Evolutionary conservation across 2,329 filamentous ascomycete genomes (phyloP).

Genomic region (Apiospora rasikravindrae): DNA sequence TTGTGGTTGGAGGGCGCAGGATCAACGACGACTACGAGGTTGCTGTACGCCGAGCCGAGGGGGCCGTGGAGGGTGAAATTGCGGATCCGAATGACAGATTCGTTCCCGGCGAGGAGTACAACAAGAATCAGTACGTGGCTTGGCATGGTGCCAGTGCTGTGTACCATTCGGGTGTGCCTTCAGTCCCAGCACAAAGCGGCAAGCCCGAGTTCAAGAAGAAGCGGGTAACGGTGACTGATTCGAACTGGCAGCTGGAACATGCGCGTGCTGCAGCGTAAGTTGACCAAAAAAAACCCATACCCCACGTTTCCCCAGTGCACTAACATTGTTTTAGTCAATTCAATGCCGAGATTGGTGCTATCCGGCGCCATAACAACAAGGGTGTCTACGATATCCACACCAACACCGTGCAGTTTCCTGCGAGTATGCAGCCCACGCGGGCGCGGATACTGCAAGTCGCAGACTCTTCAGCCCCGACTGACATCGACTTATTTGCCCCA

Average conservation of each 20-base stretch:
- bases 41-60: conserved; percentile 73
- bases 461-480: conserved; percentile 33
- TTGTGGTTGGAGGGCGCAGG: conserved; percentile 87
- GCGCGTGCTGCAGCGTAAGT: conserved; percentile 85
- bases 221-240: conserved; percentile 85
- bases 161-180: conserved; percentile 83
- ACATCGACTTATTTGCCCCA: conserved; percentile 49
- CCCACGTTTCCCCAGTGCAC: conserved; percentile 11
- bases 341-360: conserved; percentile 74
- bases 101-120: conserved; percentile 83
- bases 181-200: conserved; percentile 74
- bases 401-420: conserved; percentile 87
- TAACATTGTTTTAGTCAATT: conserved; percentile 66
- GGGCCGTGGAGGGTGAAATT: conserved; percentile 84
- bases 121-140: conserved; percentile 98
- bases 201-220: conserved; percentile 84
- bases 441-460: conserved; percentile 77
- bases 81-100: conserved; percentile 88
- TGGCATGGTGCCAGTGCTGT: conserved; percentile 98
- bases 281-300: neutral
- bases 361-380: conserved; percentile 70
- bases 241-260: conserved; percentile 97
- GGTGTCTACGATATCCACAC: conserved; percentile 95
- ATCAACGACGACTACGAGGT: conserved; percentile 91
- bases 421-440: conserved; percentile 87